Conservation (phyloP, 2,329 filamentous ascomycete genomes). For the Blastomyces silverae region DNA sequence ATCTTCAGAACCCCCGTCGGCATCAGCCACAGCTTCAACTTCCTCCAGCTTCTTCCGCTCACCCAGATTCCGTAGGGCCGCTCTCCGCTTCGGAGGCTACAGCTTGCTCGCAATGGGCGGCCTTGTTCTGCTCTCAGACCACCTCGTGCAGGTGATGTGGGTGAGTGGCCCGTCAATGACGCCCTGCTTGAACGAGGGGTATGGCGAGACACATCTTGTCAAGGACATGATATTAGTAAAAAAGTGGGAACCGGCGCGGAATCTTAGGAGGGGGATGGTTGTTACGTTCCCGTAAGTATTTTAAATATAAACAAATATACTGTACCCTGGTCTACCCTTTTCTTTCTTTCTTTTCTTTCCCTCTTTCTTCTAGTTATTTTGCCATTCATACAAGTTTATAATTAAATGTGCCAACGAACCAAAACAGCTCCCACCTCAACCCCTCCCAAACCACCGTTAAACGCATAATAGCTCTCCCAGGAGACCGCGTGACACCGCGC, state of each 20-base stretch:
- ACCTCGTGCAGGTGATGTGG: conserved; percentile 39
- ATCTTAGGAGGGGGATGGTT: conserved; percentile 64
- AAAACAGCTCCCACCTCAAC: conserved; percentile 59
- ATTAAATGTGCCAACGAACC: conserved; percentile 15
- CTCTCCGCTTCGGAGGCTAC: background rate
- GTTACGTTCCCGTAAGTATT: conserved; percentile 52
- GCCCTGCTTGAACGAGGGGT: conserved; percentile 64
- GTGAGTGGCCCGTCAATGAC: conserved; percentile 60
- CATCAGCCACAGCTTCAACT: conserved; percentile 24
- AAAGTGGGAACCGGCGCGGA: conserved; percentile 34
- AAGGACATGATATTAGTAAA: conserved; percentile 41
- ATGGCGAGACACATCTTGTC: conserved; percentile 39
- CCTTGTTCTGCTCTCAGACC: conserved; percentile 33
- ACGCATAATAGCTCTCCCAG: conserved; percentile 71
- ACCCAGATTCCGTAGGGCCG: conserved; percentile 32
- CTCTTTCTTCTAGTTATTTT: conserved; percentile 1
- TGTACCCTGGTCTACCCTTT: conserved; percentile 2
- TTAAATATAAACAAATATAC: conserved; percentile 18
- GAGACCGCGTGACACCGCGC: conserved; percentile 65
- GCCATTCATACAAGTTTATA: background rate
- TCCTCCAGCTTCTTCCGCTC: conserved; percentile 23
- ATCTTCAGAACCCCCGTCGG: conserved; percentile 27
- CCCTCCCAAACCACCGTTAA: conserved; percentile 70
- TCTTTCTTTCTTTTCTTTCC: conserved; percentile 1
- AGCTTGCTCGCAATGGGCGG: conserved; percentile 1